Evolutionary conservation across 192 early-diverging fungal species (phyloP).

Genomic region (Podila horticola): DNA sequence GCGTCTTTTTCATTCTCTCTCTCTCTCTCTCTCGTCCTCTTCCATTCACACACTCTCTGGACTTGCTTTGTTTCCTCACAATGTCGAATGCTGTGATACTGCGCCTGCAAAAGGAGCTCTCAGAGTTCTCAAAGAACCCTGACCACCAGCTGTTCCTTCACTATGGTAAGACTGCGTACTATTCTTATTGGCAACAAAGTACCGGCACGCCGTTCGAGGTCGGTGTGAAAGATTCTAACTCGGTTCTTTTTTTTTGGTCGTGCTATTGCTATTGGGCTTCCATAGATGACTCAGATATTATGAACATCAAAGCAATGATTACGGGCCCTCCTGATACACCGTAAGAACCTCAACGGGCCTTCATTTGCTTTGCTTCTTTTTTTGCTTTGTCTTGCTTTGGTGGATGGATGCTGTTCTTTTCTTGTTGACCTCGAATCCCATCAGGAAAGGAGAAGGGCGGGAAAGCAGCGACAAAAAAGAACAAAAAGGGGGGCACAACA

Average conservation of each 20-base stretch:
- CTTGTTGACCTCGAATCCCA: neutral
- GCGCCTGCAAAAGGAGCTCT: slow-evolving; percentile 45
- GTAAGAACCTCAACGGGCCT: slow-evolving; percentile 49
- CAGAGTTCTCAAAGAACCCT: slow-evolving; percentile 49
- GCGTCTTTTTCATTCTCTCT: neutral
- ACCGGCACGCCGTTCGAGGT: too few species aligned
- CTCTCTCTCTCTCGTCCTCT: neutral
- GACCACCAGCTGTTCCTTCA: slow-evolving; percentile 49
- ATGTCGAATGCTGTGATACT: slow-evolving; percentile 50
- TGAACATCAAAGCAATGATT: slow-evolving; percentile 70
- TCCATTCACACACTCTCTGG: neutral
- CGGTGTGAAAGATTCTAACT: neutral
- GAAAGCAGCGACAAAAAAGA: neutral
- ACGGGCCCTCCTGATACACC: slow-evolving; percentile 67
- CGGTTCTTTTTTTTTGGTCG: neutral
- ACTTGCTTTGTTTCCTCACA: neutral
- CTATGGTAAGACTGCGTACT: slow-evolving; percentile 22
- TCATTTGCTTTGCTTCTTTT: neutral
- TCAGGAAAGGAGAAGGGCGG: neutral
- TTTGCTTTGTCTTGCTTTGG: neutral
- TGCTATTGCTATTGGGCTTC: neutral
- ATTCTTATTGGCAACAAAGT: neutral
- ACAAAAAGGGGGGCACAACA: slow-evolving; percentile 38
- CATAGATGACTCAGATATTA: slow-evolving; percentile 65
- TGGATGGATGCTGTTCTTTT: slow-evolving; percentile 1